Conservation (phyloP, 108 stramenopile genomes). For the Cyclotella choctawhatcheeana region DNA sequence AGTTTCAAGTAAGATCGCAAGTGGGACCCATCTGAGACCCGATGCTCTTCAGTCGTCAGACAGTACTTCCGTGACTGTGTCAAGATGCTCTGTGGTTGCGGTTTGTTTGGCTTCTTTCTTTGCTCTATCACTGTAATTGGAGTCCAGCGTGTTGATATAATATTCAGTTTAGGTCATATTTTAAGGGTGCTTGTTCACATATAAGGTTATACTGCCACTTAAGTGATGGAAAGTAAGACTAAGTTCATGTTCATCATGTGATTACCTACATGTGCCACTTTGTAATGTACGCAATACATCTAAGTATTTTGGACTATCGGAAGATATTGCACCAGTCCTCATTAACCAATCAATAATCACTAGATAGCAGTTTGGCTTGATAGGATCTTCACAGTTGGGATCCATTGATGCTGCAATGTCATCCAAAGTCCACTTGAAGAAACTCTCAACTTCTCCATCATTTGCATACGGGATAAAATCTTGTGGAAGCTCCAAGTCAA, state of each 20-base stretch:
- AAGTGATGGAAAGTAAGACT: background rate
- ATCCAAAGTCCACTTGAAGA: conserved; percentile 75
- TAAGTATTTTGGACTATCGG: conserved; percentile 78
- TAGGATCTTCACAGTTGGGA: conserved; percentile 66
- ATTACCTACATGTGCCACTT: conserved; percentile 64
- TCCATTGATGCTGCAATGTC: conserved; percentile 66
- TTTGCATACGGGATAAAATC: conserved; percentile 75
- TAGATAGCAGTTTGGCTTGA: conserved; percentile 91
- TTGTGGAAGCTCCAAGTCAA: conserved; percentile 78
- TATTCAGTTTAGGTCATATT: conserved; percentile 2
- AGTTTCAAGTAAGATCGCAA: conserved; percentile 5
- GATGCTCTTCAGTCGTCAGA: background rate
- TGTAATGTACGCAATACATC: conserved; percentile 74
- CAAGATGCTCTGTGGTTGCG: background rate
- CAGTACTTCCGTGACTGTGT: background rate
- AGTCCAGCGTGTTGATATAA: background rate
- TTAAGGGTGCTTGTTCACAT: background rate
- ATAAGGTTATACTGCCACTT: background rate
- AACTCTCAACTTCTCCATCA: conserved; percentile 92
- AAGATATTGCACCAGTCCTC: conserved; percentile 60
- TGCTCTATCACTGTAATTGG: background rate
- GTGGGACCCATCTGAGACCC: conserved; percentile 11
- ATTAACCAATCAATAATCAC: conserved; percentile 88
- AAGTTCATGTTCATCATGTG: background rate
- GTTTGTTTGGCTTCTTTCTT: background rate